Percentiles rank a stretch among this genome's conserved stretches.
phyloP scores from a whole-genome alignment of 345 rosid genomes.

The Rhodamnia argentea region DNA sequence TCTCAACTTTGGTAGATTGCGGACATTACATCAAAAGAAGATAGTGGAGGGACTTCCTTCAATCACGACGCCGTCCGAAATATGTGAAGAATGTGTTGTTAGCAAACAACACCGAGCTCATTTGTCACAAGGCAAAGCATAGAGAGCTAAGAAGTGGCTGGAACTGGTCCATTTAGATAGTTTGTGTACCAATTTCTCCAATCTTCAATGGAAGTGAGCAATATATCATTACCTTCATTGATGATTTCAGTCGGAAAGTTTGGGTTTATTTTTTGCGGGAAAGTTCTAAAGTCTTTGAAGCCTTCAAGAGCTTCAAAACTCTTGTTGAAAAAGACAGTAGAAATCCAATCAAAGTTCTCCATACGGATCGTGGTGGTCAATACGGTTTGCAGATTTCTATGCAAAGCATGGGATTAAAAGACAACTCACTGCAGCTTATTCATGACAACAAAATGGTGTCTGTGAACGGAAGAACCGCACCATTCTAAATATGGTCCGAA shows the following conservation, averaged over 20 bases:
- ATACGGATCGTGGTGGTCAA: background rate
- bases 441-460: background rate
- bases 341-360: background rate
- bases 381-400: background rate
- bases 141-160: background rate
- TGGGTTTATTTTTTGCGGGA: background rate
- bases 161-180: background rate
- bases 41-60: background rate
- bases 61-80: background rate
- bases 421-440: background rate
- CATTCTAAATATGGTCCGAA: too few relatives aligned
- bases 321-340: background rate
- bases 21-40: background rate
- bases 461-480: background rate
- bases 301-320: background rate
- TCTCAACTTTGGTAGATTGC: background rate
- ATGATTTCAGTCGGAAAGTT: constrained; percentile 4
- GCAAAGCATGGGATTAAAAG: background rate
- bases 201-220: background rate
- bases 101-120: background rate
- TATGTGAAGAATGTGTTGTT: too few relatives aligned
- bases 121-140: background rate
- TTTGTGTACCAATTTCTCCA: background rate
- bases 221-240: too few relatives aligned
- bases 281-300: background rate